These are phyloP conservation scores for Termitomyces bulborhizus DNA, from an alignment of 768 basidiomycete species.

Conservation along the genomic window DNA sequence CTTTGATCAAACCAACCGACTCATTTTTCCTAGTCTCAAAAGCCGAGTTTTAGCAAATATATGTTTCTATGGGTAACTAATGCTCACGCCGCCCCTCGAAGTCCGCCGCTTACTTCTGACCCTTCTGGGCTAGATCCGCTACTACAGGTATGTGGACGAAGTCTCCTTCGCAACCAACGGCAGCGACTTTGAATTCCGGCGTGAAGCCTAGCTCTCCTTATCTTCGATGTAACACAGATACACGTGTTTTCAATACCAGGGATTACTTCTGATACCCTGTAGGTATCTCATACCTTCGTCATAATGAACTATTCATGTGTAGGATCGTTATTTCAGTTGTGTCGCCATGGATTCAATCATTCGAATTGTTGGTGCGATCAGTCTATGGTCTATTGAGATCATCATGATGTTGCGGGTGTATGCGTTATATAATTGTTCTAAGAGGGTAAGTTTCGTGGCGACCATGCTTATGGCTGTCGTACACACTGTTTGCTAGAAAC, in stretches of 20 bases:
- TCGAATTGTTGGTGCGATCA: constrained; percentile 35
- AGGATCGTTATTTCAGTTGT: constrained; percentile 24
- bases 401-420: constrained; percentile 43
- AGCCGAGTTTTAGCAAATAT: constrained; percentile 25
- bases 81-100: background rate
- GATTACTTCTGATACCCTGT: constrained; percentile 29
- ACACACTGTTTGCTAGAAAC: background rate
- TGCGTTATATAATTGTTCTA: constrained; percentile 34
- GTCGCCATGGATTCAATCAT: constrained; percentile 37
- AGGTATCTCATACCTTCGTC: constrained; percentile 9
- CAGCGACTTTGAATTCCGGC: background rate
- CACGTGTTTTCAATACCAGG: constrained; percentile 35
- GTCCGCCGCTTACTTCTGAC: background rate
- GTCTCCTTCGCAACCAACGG: background rate
- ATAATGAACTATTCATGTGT: background rate
- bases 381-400: constrained; percentile 43
- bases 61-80: constrained; percentile 36
- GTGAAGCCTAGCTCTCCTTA: constrained; percentile 29
- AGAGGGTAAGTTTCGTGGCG: constrained; percentile 22
- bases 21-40: constrained; percentile 22
- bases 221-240: constrained; percentile 40
- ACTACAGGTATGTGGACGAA: constrained; percentile 23
- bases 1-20: background rate
- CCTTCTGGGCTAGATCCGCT: constrained; percentile 30
- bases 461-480: background rate